Conservation (phyloP, 2,329 filamentous ascomycete species). For the Calonectria fujianensis region DNA sequence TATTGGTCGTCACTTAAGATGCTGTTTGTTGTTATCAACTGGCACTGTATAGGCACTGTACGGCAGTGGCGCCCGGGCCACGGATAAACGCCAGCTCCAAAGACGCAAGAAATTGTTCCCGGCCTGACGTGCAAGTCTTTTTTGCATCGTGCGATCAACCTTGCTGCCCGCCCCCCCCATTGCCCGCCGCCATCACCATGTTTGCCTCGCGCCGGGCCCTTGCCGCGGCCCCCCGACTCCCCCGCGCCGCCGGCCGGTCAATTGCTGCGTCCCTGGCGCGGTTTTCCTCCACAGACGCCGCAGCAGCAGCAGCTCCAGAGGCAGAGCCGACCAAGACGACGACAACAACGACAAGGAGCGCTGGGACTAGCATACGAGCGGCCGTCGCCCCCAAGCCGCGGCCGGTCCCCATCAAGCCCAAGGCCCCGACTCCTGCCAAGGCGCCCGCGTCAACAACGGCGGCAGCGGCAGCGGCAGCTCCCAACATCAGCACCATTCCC, state of each 20-base stretch:
- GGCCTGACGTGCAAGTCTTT: background rate
- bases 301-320: slow-evolving; percentile 20
- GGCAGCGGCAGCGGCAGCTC: background rate
- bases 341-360: background rate
- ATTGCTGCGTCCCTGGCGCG: slow-evolving; percentile 44
- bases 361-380: background rate
- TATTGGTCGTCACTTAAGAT: background rate
- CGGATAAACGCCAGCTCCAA: slow-evolving; percentile 12
- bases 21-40: slow-evolving; percentile 19
- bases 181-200: slow-evolving; percentile 50
- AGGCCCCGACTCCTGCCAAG: background rate
- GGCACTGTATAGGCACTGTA: slow-evolving; percentile 20
- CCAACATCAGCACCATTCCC: background rate
- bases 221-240: slow-evolving; percentile 46
- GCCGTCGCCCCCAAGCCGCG: background rate
- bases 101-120: slow-evolving; percentile 7
- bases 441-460: background rate
- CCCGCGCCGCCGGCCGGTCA: slow-evolving; percentile 42
- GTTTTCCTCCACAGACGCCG: slow-evolving; percentile 51
- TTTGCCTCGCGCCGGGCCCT: slow-evolving; percentile 52
- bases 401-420: background rate
- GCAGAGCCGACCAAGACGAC: background rate
- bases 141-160: slow-evolving; percentile 23
- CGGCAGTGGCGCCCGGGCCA: slow-evolving; percentile 10
- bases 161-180: slow-evolving; percentile 17